Base-by-base conservation (phyloP, 2,329 filamentous ascomycete species). In the Stemphylium lycopersici region DNA sequence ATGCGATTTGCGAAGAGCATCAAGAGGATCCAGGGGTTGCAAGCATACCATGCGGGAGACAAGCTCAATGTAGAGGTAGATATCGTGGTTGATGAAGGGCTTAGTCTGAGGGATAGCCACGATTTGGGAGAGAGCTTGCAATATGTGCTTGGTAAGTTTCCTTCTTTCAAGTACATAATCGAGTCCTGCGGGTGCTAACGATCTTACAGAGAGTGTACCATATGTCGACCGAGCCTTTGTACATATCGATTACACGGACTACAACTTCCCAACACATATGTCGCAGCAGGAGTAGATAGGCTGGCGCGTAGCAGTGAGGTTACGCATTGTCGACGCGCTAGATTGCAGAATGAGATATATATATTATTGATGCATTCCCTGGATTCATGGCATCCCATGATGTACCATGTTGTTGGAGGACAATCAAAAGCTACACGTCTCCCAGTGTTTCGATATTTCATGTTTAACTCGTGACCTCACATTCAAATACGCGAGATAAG, bases 1-100 rank as follows among this genome's bases (percentile, higher is more conserved):
- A 96, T 96, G 90, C 89, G 93, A 16, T 96, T 96, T 71, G 92
- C 92, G 40, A 91, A 90, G 63, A 89, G 90, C 11, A 96, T 97
- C 69, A 87, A 86, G 68, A 88, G 91, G 71, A 95, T 96, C 56
- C 91, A 95, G 71, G 91, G 91, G 29, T 78, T 95, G 51, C 88
- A 92, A 63, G 91, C 91, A 2, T 96, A 95, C 71, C 91, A 96
- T 68, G 87, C 88, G 0, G 91, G 91, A 22, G 91, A 95, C 73
- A 93, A 92, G 79, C 81, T 95, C 53, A 92, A 91, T 60, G 90
- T 93, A 22, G 86, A 89, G 67, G 90, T 93, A 10, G 91, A 96
- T 72, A 89, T 95, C 61, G 90, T 96, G 31, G 82, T 96, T 37
- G 90, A 92, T 58, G 87, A 90, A 64, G 84, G 84, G 60, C 91